Conservation (phyloP, 2,329 filamentous ascomycete genomes). For the Fusarium oxysporum region DNA sequence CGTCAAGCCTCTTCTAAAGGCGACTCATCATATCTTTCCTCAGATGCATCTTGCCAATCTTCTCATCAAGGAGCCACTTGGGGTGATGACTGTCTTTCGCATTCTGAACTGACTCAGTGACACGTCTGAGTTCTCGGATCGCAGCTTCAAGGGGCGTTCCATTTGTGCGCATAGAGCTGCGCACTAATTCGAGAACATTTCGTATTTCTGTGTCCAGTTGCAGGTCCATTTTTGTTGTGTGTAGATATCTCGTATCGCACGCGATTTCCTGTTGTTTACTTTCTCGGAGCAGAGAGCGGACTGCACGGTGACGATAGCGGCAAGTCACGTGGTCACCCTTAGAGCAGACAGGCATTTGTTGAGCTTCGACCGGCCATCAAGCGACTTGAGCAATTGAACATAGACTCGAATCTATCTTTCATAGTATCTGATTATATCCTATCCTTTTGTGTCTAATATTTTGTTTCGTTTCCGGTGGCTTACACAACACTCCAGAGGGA, state of each 20-base stretch:
- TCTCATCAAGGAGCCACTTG: background rate
- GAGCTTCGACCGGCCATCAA: background rate
- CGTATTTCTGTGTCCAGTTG: background rate
- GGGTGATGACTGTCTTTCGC: background rate
- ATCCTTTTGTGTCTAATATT: rapidly evolving
- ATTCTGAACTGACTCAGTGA: background rate
- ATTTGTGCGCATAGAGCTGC: background rate
- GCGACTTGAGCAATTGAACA: rapidly evolving
- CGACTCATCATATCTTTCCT: background rate
- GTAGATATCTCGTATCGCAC: rapidly evolving
- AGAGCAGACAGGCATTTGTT: background rate
- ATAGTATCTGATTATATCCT: rapidly evolving
- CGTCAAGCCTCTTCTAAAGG: background rate
- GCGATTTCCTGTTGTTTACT: background rate
- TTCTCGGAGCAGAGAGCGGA: too few relatives aligned
- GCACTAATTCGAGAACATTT: background rate
- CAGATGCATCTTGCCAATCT: rapidly evolving
- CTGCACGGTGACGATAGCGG: rapidly evolving
- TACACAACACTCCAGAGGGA: background rate
- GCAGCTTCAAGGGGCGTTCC: background rate
- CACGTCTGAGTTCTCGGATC: background rate
- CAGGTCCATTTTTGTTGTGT: background rate
- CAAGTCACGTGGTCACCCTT: background rate
- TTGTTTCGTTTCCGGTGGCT: background rate
- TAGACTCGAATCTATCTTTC: rapidly evolving